These are phyloP conservation scores for Phytophthora cactorum DNA, from an alignment of 352 stramenopile species.

Conservation along the genomic window DNA sequence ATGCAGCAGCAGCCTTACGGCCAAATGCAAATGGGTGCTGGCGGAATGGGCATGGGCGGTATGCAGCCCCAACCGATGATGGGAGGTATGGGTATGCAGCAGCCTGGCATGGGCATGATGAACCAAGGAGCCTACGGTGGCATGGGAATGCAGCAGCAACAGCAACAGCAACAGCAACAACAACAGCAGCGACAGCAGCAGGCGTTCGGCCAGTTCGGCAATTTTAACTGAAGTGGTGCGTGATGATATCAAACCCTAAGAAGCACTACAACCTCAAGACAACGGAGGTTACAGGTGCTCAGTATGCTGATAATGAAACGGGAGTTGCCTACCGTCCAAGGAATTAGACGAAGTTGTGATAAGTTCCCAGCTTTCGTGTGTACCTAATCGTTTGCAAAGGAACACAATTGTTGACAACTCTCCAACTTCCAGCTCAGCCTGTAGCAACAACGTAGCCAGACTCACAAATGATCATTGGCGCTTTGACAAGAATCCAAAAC, in stretches of 20 bases:
- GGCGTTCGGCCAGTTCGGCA: conserved; percentile 65
- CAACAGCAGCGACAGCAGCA: conserved; percentile 62
- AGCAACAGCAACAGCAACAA: conserved; percentile 61
- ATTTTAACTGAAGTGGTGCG: conserved; percentile 35
- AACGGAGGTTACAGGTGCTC: conserved; percentile 6
- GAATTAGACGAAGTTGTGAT: conserved; percentile 24
- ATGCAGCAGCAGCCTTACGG: conserved; percentile 46
- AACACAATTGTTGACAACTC: background rate
- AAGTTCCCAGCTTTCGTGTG: conserved; percentile 14
- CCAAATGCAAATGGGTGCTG: conserved; percentile 48
- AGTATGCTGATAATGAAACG: conserved; percentile 33
- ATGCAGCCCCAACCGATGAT: conserved; percentile 47
- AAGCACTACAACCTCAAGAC: conserved; percentile 18
- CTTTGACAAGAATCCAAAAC: conserved; percentile 33
- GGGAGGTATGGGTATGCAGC: conserved; percentile 37
- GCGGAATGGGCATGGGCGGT: conserved; percentile 52
- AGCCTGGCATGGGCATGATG: conserved; percentile 67
- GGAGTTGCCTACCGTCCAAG: conserved; percentile 25
- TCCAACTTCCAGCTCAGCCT: background rate
- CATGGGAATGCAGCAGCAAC: conserved; percentile 38
- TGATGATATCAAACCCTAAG: conserved; percentile 5
- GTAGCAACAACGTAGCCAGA: conserved; percentile 10
- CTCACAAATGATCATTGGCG: conserved; percentile 26
- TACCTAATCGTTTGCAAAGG: conserved; percentile 19
- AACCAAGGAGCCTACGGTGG: conserved; percentile 56